phyloP scores from a whole-genome alignment of 1,139 yeast genomes.

The Candida sojae region DNA sequence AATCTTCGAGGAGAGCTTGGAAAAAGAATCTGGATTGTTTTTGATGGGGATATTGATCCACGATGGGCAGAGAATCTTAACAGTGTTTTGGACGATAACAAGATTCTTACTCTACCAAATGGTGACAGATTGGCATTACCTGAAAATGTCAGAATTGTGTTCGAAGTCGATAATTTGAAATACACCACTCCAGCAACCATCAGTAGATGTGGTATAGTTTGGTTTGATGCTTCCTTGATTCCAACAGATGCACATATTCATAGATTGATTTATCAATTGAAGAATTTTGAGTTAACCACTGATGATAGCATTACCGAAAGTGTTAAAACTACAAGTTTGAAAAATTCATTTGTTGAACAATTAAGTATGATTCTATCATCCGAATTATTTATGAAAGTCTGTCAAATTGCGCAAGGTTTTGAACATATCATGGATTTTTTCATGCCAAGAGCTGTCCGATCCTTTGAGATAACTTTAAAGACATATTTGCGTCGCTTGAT shows the following conservation, averaged over 20 bases:
- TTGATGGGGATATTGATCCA: slow-evolving; percentile 95
- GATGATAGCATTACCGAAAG: slow-evolving; percentile 7
- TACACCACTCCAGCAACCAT: slow-evolving; percentile 89
- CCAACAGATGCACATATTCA: slow-evolving; percentile 21
- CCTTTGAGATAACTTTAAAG: slow-evolving; percentile 32
- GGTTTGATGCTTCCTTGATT: slow-evolving; percentile 50
- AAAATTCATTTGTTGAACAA: background rate
- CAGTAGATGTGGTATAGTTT: slow-evolving; percentile 89
- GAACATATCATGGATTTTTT: slow-evolving; percentile 60
- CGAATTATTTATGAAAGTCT: background rate
- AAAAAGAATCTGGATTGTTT: slow-evolving; percentile 73
- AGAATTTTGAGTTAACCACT: slow-evolving; percentile 8
- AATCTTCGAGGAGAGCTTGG: slow-evolving; percentile 60
- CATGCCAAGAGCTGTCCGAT: slow-evolving; percentile 36
- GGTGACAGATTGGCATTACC: slow-evolving; percentile 84
- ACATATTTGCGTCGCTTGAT: slow-evolving; percentile 25
- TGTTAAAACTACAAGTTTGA: background rate
- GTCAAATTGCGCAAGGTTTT: slow-evolving; percentile 18
- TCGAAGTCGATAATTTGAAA: slow-evolving; percentile 71
- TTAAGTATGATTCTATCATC: background rate
- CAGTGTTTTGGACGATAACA: slow-evolving; percentile 89
- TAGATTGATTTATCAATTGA: slow-evolving; percentile 25
- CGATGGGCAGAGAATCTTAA: slow-evolving; percentile 91
- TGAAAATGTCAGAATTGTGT: slow-evolving; percentile 60
- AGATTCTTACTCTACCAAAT: slow-evolving; percentile 76